A percentile compares a stretch with the other conserved stretches of the same genome.
Conservation (phyloP, 306 rosid genomes). For the Boehmeria nivea region DNA sequence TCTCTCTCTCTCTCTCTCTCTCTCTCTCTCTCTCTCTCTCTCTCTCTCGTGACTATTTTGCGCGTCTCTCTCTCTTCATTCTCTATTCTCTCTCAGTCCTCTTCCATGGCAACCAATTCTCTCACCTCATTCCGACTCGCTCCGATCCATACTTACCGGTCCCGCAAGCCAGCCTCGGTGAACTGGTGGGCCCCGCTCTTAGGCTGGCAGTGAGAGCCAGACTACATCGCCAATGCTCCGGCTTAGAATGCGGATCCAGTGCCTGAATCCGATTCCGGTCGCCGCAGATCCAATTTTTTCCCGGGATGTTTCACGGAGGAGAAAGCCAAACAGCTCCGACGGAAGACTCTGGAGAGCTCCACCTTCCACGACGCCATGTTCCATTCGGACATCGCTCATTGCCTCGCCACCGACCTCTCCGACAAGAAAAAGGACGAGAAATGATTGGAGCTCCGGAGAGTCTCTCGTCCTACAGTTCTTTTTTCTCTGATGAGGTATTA, state of each 20-base stretch:
- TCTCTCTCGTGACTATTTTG: not conserved
- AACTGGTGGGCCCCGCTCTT: constrained; percentile 72
- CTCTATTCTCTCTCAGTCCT: not conserved
- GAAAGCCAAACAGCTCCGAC: constrained; percentile 61
- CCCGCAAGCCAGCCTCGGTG: constrained; percentile 29
- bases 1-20: not conserved
- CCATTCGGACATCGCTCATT: constrained; percentile 73
- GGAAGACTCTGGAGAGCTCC: constrained; percentile 51
- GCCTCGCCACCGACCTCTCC: constrained; percentile 54
- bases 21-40: no score
- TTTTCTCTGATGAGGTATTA: constrained; percentile 1
- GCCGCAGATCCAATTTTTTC: constrained; percentile 25
- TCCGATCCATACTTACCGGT: constrained; percentile 24
- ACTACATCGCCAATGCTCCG: constrained; percentile 31
- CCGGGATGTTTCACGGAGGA: constrained; percentile 67
- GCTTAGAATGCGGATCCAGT: constrained; percentile 1
- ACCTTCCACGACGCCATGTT: constrained; percentile 74
- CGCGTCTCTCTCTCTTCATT: not conserved
- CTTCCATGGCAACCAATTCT: constrained; percentile 38
- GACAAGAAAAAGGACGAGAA: constrained; percentile 22
- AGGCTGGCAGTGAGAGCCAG: constrained; percentile 56
- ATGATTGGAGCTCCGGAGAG: constrained; percentile 12
- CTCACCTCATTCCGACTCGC: constrained; percentile 30
- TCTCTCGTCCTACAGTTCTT: constrained; percentile 8
- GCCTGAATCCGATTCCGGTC: constrained; percentile 7